A percentile compares a stretch with the other conserved stretches of the same genome.
Conservation (phyloP, 768 basidiomycete genomes). For the Rhizopogon sp. region DNA sequence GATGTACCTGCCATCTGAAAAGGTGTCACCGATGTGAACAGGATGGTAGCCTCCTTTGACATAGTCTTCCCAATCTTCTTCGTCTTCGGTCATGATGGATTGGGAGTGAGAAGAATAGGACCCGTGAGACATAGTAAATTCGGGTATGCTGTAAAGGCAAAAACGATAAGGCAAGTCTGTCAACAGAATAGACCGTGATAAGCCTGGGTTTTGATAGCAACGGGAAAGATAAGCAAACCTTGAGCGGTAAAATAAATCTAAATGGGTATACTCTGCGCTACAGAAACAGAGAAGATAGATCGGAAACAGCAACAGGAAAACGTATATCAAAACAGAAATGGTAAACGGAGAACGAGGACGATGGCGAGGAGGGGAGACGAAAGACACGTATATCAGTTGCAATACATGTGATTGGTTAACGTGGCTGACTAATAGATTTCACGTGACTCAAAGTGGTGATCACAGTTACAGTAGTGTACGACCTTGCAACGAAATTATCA, state of each 20-base stretch:
- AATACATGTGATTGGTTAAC: slow-evolving; percentile 23
- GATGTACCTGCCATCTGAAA: slow-evolving; percentile 81
- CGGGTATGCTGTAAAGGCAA: slow-evolving; percentile 29
- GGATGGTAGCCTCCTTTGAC: slow-evolving; percentile 83
- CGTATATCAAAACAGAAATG: not conserved
- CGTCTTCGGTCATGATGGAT: slow-evolving; percentile 85
- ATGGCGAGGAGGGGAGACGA: not conserved
- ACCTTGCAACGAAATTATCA: no score
- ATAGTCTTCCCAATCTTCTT: slow-evolving; percentile 92
- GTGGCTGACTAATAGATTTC: slow-evolving; percentile 19
- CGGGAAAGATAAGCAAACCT: slow-evolving; percentile 25
- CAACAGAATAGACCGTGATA: slow-evolving; percentile 20
- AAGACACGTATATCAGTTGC: not conserved
- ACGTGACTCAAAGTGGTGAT: not conserved
- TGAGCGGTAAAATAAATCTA: slow-evolving; percentile 9
- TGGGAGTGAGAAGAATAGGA: slow-evolving; percentile 68
- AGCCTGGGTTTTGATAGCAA: slow-evolving; percentile 20
- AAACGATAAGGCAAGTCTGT: slow-evolving; percentile 25
- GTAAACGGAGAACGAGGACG: not conserved
- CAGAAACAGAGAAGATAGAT: not conserved
- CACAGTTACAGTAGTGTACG: no score
- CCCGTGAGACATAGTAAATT: slow-evolving; percentile 59
- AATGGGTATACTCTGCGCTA: slow-evolving; percentile 18
- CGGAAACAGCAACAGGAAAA: not conserved
- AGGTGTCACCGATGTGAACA: slow-evolving; percentile 91